These are phyloP conservation scores for Dorcoceras hygrometricum DNA, from an alignment of 257 asterid genomes.

Conservation along the genomic window DNA sequence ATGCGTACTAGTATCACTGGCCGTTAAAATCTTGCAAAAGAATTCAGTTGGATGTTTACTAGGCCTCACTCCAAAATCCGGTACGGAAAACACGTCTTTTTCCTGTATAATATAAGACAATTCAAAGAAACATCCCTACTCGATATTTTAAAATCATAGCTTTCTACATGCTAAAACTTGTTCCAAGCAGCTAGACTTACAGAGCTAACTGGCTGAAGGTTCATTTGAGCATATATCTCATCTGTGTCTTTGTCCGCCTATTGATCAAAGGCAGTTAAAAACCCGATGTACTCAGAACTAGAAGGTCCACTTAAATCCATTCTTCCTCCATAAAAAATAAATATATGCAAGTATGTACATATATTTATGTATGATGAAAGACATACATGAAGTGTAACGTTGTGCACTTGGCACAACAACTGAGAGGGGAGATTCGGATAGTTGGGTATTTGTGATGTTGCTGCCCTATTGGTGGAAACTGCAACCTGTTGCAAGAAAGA, in stretches of 20 bases:
- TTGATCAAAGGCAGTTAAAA: constrained; percentile 19
- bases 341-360: no score
- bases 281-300: neutral
- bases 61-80: constrained; percentile 73
- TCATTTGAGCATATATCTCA: constrained; percentile 95
- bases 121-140: no score
- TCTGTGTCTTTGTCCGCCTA: constrained; percentile 97
- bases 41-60: constrained; percentile 85
- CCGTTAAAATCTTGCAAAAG: constrained; percentile 93
- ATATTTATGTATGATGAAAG: constrained; percentile 7
- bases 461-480: constrained; percentile 74
- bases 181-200: constrained; percentile 40
- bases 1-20: constrained; percentile 96
- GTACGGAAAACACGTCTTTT: constrained; percentile 78
- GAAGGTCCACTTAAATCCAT: neutral
- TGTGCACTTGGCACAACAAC: constrained; percentile 90
- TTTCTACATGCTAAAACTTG: neutral
- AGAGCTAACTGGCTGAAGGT: constrained; percentile 81
- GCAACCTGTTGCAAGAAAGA: constrained; percentile 53
- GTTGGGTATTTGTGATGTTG: constrained; percentile 79
- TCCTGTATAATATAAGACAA: constrained; percentile 44
- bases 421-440: constrained; percentile 88
- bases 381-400: constrained; percentile 71
- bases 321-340: neutral
- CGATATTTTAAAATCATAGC: no score